Percentiles rank a stretch among this genome's conserved stretches.
These are phyloP conservation scores for Neostapfia colusana DNA, from an alignment of 176 grass and related monocot genomes.

Conservation along the genomic window DNA sequence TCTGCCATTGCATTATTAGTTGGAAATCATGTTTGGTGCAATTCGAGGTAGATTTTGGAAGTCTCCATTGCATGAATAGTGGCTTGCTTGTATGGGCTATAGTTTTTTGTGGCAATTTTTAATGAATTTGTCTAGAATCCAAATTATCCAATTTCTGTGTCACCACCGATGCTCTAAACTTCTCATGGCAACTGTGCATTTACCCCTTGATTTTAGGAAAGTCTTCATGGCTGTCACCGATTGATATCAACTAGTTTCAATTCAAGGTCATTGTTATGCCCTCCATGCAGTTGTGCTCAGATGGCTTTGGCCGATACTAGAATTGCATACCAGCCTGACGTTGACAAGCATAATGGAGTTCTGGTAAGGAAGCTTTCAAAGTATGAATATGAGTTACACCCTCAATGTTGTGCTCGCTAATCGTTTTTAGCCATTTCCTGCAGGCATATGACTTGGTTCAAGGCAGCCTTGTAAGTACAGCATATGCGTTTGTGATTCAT, in stretches of 20 bases:
- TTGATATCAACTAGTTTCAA: slow-evolving; percentile 35
- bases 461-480: slow-evolving; percentile 79
- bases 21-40: background rate
- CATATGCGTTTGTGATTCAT: background rate
- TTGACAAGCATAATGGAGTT: slow-evolving; percentile 54
- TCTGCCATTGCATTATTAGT: background rate
- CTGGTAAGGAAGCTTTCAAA: slow-evolving; percentile 56
- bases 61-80: background rate
- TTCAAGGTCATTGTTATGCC: slow-evolving; percentile 33
- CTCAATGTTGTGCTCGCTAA: slow-evolving; percentile 18
- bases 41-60: background rate
- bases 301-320: slow-evolving; percentile 57
- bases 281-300: slow-evolving; percentile 48
- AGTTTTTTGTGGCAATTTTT: background rate
- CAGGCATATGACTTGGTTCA: slow-evolving; percentile 94
- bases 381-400: background rate
- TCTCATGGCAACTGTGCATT: background rate
- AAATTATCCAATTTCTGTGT: background rate
- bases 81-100: background rate
- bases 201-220: slow-evolving; percentile 49
- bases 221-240: background rate
- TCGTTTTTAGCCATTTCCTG: slow-evolving; percentile 34
- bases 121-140: background rate
- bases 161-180: background rate
- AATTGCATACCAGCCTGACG: slow-evolving; percentile 46